phyloP scores from a whole-genome alignment of 2,329 filamentous ascomycete genomes.

The Colletotrichum orchidophilum region DNA sequence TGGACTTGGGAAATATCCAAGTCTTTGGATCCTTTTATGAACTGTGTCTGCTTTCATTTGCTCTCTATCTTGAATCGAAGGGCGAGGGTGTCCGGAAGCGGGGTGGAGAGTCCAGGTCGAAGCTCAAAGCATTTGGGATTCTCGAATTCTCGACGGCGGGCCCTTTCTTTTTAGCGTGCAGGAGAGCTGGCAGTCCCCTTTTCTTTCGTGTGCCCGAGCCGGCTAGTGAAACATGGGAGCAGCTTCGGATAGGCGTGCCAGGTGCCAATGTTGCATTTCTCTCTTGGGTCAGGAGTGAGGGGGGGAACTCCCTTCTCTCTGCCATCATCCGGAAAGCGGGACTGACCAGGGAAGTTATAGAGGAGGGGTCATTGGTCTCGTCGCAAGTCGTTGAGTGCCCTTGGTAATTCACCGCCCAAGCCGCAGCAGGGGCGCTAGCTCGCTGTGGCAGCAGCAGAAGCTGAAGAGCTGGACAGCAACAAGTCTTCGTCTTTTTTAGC shows the following conservation, averaged over 20 bases:
- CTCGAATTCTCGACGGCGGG: conserved; percentile 29
- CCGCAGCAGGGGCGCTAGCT: conserved; percentile 27
- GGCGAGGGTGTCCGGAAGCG: conserved; percentile 26
- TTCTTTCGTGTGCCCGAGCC: conserved; percentile 23
- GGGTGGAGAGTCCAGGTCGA: conserved; percentile 30
- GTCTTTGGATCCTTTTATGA: neutral
- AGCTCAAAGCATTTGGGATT: conserved; percentile 30
- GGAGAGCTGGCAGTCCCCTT: conserved; percentile 26
- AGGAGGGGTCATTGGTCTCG: conserved; percentile 11
- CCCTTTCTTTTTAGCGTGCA: conserved; percentile 34
- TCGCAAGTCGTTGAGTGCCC: neutral
- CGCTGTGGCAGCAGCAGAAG: neutral
- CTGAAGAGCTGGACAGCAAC: neutral
- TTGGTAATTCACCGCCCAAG: conserved; percentile 20
- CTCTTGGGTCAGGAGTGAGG: conserved; percentile 17
- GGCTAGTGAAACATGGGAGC: conserved; percentile 32
- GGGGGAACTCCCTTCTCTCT: neutral
- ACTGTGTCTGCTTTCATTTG: conserved; percentile 12
- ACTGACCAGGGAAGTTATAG: conserved; percentile 26
- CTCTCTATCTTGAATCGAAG: conserved; percentile 1
- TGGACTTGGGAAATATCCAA: neutral
- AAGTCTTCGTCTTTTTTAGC: neutral
- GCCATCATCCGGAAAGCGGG: conserved; percentile 12
- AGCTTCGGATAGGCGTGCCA: conserved; percentile 5
- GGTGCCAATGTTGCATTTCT: conserved; percentile 27